Base-by-base conservation (phyloP, 2,329 filamentous ascomycete species). In the Fusarium mexicanum region DNA sequence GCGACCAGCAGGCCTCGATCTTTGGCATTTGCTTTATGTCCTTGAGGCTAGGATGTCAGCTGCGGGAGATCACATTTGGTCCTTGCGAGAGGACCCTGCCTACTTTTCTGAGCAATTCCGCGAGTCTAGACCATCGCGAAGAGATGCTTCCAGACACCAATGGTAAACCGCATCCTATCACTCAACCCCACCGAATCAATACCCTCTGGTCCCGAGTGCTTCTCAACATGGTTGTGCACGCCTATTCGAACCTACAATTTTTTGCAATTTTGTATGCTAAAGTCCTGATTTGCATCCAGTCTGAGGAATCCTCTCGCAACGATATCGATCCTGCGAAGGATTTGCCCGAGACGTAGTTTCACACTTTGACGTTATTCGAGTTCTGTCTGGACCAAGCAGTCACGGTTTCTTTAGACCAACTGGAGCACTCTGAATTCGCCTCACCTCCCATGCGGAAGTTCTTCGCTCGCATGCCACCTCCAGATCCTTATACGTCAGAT, bases 81-180 rank as follows among this genome's bases (percentile, higher is more conserved):
- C 83, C 1, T 79, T 92, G 6, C 84, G 89, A 13, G 89, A 92
- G 73, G 90, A 92, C 75, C 89, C 89, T 0, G 80, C 80, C 2
- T 91, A 90, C 78, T 91, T 91, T 70, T 79, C 82, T 8, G 81
- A 87, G 4, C 62, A 79, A 2, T 48, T 89, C 3, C 69, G 76
- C 14, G 85, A 88, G 3, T 74, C 82, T 80, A 29, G 86, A 89
- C 18, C 89, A 91, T 31, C 63, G 43, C 1, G 54, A 41, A 22
- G 41, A 61, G n/a, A 51, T 61, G 26, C 17, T 61, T 12, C 57
- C 58, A 16, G 58, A 61, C 33, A 46, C 5, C 12, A n/a, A 51
- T 0, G 58, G 58, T 13, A n/a, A 31, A 1, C 35, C 44, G 8
- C 58, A 61, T 18, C 44, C 44, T 16, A 35, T 20, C 16, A 7